phyloP scores from a whole-genome alignment of 441 rosid species.

The Kokia cookei region DNA sequence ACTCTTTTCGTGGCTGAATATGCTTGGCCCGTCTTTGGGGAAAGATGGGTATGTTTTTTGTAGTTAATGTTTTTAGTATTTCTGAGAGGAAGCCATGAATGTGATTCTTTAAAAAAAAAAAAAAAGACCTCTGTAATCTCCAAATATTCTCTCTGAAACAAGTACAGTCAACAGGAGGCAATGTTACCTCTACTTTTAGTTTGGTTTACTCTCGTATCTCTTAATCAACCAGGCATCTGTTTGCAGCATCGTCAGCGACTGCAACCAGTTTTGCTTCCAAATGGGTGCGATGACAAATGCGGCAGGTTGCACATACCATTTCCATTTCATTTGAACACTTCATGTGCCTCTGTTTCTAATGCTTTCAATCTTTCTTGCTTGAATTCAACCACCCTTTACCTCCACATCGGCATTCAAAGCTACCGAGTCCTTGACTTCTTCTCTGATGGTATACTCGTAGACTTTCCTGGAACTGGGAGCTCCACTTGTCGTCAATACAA shows the following conservation, averaged over 20 bases:
- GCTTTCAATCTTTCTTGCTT: constrained; percentile 58
- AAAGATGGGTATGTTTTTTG: background rate
- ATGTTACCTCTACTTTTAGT: constrained; percentile 26
- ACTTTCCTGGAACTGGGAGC: constrained; percentile 45
- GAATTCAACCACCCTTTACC: constrained; percentile 53
- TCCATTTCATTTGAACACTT: constrained; percentile 56
- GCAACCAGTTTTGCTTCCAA: constrained; percentile 11
- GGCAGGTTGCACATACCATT: constrained; percentile 52
- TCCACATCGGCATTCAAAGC: constrained; percentile 36
- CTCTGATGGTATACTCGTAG: constrained; percentile 63
- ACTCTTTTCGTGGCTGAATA: constrained; percentile 2
- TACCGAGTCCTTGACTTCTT: constrained; percentile 59
- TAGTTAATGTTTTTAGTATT: background rate
- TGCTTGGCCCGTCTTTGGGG: background rate
- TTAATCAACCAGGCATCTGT: constrained; percentile 23
- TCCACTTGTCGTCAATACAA: constrained; percentile 61
- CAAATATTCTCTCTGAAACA: constrained; percentile 9
- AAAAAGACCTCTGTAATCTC: background rate
- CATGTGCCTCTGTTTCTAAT: constrained; percentile 28
- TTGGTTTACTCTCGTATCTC: constrained; percentile 31
- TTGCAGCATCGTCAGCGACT: constrained; percentile 5
- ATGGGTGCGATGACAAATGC: constrained; percentile 47
- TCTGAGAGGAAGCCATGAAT: background rate
- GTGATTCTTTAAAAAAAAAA: background rate
- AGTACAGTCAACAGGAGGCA: constrained; percentile 9